Percentiles rank a stretch among this genome's conserved stretches.
phyloP scores from a whole-genome alignment of 345 rosid species.

The Turritis glabra region DNA sequence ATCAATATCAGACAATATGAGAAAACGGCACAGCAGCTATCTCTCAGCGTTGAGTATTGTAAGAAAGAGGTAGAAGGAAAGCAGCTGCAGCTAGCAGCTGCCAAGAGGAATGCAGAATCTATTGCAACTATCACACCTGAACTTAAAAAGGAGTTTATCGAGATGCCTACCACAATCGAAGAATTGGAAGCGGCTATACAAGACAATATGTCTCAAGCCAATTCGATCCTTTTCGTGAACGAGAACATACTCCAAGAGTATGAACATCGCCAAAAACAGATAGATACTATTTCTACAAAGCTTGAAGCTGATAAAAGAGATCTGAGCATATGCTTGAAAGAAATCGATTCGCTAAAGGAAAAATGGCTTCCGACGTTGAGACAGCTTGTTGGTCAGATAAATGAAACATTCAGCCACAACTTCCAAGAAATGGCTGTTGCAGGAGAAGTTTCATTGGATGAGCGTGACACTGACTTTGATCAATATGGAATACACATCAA shows the following conservation, averaged over 20 bases:
- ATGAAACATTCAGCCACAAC: conserved; percentile 84
- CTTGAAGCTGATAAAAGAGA: conserved; percentile 69
- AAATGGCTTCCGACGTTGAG: conserved; percentile 92
- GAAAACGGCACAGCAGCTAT: conserved; percentile 64
- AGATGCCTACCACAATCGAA: conserved; percentile 85
- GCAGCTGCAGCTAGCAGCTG: conserved; percentile 55
- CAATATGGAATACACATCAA: conserved; percentile 81
- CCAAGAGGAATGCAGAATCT: conserved; percentile 83
- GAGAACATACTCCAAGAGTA: conserved; percentile 81
- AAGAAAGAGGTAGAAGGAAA: conserved; percentile 60
- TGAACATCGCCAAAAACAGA: conserved; percentile 73
- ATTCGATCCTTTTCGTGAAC: conserved; percentile 79
- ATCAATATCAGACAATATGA: conserved; percentile 65
- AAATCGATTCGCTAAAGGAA: conserved; percentile 71
- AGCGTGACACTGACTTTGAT: conserved; percentile 79
- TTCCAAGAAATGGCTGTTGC: conserved; percentile 98
- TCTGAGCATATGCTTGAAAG: conserved; percentile 53
- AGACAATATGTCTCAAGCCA: conserved; percentile 78
- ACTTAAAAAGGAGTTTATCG: conserved; percentile 71
- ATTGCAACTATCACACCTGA: conserved; percentile 74
- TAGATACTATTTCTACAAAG: conserved; percentile 48
- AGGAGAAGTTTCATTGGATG: conserved; percentile 90
- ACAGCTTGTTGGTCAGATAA: conserved; percentile 75
- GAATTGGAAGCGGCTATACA: conserved; percentile 90
- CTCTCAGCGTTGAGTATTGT: conserved; percentile 54